A percentile compares a stretch with the other conserved stretches of the same genome.
Evolutionary conservation across 2,329 filamentous ascomycete species (phyloP).

Genomic region (Pseudopithomyces maydicus): DNA sequence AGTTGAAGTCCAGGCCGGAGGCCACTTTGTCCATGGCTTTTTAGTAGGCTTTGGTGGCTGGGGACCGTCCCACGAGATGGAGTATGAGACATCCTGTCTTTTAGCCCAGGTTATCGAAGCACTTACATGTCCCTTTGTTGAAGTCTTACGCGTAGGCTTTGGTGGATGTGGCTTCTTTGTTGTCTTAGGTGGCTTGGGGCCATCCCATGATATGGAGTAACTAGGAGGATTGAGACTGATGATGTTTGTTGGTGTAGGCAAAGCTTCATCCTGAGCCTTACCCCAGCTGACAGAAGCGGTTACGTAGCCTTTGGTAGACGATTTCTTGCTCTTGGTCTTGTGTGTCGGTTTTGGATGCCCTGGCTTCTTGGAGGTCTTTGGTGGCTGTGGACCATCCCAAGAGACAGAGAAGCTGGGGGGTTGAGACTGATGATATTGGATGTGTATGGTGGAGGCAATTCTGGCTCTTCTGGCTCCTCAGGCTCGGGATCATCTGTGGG

Average conservation of each 20-base stretch:
- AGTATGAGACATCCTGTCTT: constrained; percentile 1
- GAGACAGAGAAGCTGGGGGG: constrained; percentile 21
- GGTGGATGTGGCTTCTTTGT: constrained; percentile 6
- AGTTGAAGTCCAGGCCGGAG: neutral
- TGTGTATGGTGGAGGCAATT: constrained; percentile 5
- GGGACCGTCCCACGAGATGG: constrained; percentile 19
- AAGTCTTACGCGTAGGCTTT: constrained; percentile 8
- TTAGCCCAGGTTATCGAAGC: neutral
- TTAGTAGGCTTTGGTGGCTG: constrained; percentile 6
- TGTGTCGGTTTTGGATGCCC: constrained; percentile 1
- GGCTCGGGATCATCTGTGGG: constrained; percentile 1
- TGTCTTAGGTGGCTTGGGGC: neutral
- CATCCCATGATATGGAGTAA: constrained; percentile 20
- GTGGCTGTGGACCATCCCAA: constrained; percentile 14
- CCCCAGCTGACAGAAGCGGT: neutral
- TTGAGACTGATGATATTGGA: constrained; percentile 21
- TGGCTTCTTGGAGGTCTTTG: neutral
- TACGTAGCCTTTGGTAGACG: neutral
- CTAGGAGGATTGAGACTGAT: constrained; percentile 21
- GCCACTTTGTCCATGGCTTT: constrained; percentile 6
- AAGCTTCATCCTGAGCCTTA: neutral
- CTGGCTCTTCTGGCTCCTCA: constrained; percentile 9
- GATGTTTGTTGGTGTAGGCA: constrained; percentile 11
- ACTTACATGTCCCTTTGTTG: constrained; percentile 7
- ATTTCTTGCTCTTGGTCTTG: neutral